Percentiles rank a stretch among this genome's conserved stretches.
Conservation (phyloP, 2,329 filamentous ascomycete species). For the Xylariaceae sp. region DNA sequence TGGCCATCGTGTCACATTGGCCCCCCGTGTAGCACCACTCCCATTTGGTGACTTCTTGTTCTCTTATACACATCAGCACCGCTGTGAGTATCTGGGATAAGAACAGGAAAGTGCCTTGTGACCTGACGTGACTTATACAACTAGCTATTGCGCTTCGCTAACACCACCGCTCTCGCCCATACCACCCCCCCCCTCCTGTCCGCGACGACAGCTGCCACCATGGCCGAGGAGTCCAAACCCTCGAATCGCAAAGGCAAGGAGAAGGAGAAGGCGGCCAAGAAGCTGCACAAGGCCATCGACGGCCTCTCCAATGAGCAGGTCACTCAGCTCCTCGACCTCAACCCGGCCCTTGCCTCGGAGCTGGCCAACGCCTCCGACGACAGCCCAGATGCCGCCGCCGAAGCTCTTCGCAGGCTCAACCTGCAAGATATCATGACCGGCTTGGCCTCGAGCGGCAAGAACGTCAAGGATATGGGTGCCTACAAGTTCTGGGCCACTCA, state of each 20-base stretch:
- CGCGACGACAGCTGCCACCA: conserved; percentile 14
- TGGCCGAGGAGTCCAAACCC: conserved; percentile 59
- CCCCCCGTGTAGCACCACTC: too few relatives aligned
- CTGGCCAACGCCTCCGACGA: conserved; percentile 36
- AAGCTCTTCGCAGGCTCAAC: conserved; percentile 58
- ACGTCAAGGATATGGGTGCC: conserved; percentile 90
- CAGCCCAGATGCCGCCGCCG: conserved; percentile 36
- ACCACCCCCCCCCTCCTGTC: too few relatives aligned
- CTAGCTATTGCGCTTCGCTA: too few relatives aligned
- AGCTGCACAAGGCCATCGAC: conserved; percentile 47
- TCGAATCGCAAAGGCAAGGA: conserved; percentile 47
- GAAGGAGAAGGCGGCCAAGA: conserved; percentile 50
- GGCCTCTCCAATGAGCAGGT: conserved; percentile 55
- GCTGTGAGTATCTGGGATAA: too few relatives aligned
- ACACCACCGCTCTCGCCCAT: too few relatives aligned
- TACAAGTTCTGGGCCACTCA: conserved; percentile 99
- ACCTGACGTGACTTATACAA: too few relatives aligned
- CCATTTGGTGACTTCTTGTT: too few relatives aligned
- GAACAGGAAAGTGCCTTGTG: too few relatives aligned
- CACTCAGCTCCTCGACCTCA: conserved; percentile 64
- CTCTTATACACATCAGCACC: too few relatives aligned
- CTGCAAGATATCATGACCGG: conserved; percentile 72
- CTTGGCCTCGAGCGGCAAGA: conserved; percentile 74
- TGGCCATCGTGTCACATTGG: too few relatives aligned
- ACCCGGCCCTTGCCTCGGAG: conserved; percentile 68